Base-by-base conservation (phyloP, 768 basidiomycete species). In the Galerina sulciceps region DNA sequence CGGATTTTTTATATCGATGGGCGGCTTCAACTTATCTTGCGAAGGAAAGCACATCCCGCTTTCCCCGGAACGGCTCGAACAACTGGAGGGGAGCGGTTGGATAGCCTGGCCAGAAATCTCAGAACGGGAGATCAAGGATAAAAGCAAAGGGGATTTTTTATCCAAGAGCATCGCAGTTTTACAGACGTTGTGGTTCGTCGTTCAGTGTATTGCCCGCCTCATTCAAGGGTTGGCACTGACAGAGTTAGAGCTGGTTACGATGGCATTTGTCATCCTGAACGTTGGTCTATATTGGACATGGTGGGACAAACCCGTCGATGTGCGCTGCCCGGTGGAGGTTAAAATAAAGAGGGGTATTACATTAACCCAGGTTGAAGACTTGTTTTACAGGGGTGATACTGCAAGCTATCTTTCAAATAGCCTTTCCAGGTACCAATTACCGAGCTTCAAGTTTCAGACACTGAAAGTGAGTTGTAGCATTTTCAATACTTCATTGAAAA, bases 261-360 rank as follows among this genome's bases (percentile, higher is more conserved):
- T 74, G 37, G 71, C 71, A 0, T 71, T 72, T 40, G 71, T 67
- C 4, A 45, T 65, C 2, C 57, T 75, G 31, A 73, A 67, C 41
- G 47, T 67, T 6, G 52, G 64, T n/a, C 70, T 61, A 17, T 75
- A 72, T 57, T 26, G 53, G 2, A 42, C 71, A 3, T 77, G 76
- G 76, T 76, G 70, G 74, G 48, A 67, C 17, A 78, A 78, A 59
- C 76, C 75, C 1, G 60, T 69, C 8, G 67, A 72, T 51, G 68
- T 31, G 26, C 26, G 26, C 0, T 31, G 26, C 26, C 26, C 26
- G 8, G 26, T 31, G 26, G 26, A 31, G 4, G 26, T 31, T 4
- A 31, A 31, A 31, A 31, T 31, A 31, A 31, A 31, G 26, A 8
- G 8, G 26, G 26, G 26, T 8, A 31, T 31, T 31, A 31, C 26